A percentile compares a stretch with the other conserved stretches of the same genome.
Conservation (phyloP, 73 alveolate species). For the Tetrahymena borealis region DNA sequence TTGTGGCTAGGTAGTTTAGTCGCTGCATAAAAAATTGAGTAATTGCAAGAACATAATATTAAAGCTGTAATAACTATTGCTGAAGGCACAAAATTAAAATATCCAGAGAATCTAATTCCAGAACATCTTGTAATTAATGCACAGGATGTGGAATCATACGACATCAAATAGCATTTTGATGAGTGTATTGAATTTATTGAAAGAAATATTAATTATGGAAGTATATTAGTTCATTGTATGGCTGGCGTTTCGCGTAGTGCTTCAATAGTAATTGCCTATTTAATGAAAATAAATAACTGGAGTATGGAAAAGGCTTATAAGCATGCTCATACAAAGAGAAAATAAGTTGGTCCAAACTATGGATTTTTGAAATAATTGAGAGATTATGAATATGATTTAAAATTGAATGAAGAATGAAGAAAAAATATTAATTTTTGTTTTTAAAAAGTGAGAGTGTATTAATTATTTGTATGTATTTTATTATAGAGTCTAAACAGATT, state of each 20-base stretch:
- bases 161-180: conserved; percentile 1
- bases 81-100: conserved; percentile 3
- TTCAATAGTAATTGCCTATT: conserved; percentile 77
- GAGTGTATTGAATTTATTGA: conserved; percentile 19
- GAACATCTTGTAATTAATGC: conserved; percentile 12
- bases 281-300: conserved; percentile 73
- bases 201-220: conserved; percentile 53
- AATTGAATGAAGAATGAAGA: not conserved
- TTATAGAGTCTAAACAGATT: too few species aligned
- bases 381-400: conserved; percentile 56
- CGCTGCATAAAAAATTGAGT: conserved; percentile 8
- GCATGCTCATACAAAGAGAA: conserved; percentile 65
- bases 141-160: conserved; percentile 5
- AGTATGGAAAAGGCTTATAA: conserved; percentile 62
- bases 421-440: not conserved
- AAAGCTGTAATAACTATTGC: conserved; percentile 24
- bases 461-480: too few species aligned
- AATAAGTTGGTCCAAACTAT: conserved; percentile 76
- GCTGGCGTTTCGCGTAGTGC: conserved; percentile 93
- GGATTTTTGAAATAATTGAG: conserved; percentile 76
- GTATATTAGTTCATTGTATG: conserved; percentile 82
- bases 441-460: too few species aligned
- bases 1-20: conserved; percentile 10
- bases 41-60: conserved; percentile 2
- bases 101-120: not conserved